Base-by-base conservation (phyloP, 164 flowering plant genomes). In the Piper longum region DNA sequence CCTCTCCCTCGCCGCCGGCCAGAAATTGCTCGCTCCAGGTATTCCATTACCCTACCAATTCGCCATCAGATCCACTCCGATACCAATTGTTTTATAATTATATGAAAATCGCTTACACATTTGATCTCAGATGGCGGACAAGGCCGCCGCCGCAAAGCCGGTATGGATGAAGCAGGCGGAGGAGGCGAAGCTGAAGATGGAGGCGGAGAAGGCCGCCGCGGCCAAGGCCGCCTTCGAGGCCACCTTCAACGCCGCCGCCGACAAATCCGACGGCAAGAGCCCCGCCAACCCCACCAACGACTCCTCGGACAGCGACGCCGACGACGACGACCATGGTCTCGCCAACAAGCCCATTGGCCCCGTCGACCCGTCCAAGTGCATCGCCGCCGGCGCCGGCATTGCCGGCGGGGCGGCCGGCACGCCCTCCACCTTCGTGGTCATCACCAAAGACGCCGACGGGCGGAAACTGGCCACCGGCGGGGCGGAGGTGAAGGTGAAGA, bases 191-290 rank as follows among this genome's bases (percentile, higher is more conserved):
- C 66, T 90, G 54, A 93, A 90, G 76, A 86, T 84, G 57, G 97
- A 88, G 66, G 96, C 97, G 1, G 99, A 93, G 71, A 93, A 86
- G 71, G 78, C 74, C 5, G 99, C 99, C 0, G 96, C 97, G 1
- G 99, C 99, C 0, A 95, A 91, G 71, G 99, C 99, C 4, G 99
- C 99, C 3, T 95, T 95, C 43, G 99, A 95, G 40, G 99, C 99
- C 48, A 95, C 99, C 2, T 95, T 95, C 80, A 91, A 83, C 70
- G 86, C 72, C 5, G 36, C 36, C 36, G 79, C 82, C 1, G 86
- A 81, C n/a, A 79, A 73, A 43, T 74, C 41, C 7, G 61, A 60
- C 0, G 71, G 62, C 11, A 73, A 71, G 18, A 77, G 75, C 18
- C 42, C 67, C 0, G 78, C 58, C 36, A 26, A 26, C 36, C 36